Percentiles rank a stretch among this genome's conserved stretches.
phyloP scores from a whole-genome alignment of 1,284 basidiomycete genomes.

The Ganoderma boninense region DNA sequence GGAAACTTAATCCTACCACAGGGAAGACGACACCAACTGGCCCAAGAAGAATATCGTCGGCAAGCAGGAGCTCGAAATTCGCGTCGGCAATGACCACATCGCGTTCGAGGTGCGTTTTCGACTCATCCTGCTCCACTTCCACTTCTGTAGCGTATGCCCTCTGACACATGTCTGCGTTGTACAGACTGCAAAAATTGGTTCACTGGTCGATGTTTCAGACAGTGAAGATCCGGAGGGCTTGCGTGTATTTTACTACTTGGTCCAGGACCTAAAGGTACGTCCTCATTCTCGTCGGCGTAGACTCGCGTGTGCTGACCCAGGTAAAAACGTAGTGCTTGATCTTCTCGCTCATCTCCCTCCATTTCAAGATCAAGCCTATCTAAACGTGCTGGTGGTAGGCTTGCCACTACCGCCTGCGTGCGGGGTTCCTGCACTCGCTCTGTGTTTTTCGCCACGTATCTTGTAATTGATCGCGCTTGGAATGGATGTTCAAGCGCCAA shows the following conservation, averaged over 20 bases:
- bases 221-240: constrained; percentile 97
- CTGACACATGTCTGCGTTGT: constrained; percentile 1
- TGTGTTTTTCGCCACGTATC: not conserved
- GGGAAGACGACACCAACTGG: constrained; percentile 98
- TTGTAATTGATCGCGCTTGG: not conserved
- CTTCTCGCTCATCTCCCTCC: constrained; percentile 95
- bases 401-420: not conserved
- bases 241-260: constrained; percentile 98
- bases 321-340: constrained; percentile 82
- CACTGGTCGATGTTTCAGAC: constrained; percentile 95
- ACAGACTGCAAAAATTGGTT: constrained; percentile 98
- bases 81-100: constrained; percentile 95
- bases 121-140: not conserved
- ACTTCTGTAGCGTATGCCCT: not conserved
- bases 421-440: not conserved
- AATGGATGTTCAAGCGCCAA: not conserved
- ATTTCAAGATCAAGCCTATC: constrained; percentile 99
- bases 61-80: constrained; percentile 96
- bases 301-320: not conserved
- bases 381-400: constrained; percentile 44
- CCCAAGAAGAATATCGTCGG: constrained; percentile 99
- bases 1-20: constrained; percentile 44
- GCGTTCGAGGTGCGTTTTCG: constrained; percentile 86
- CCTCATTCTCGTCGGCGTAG: constrained; percentile 26
- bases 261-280: constrained; percentile 93